Base-by-base conservation (phyloP, 179 eudicot genomes). In the Beta corolliflora region DNA sequence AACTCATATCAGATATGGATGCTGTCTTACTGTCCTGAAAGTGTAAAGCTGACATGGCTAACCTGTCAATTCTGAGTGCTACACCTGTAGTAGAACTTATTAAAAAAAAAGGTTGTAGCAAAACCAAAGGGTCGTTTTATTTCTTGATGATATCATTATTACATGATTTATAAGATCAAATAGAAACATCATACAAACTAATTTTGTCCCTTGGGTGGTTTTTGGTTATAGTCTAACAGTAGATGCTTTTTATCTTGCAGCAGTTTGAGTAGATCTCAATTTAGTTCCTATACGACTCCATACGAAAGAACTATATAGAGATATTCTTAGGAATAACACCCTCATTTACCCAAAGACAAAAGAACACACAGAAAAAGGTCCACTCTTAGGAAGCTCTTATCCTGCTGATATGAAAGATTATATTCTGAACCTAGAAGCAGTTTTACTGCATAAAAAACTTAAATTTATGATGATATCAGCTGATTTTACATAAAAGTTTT, bases 41-140 rank as follows among this genome's bases (percentile, higher is more conserved):
- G 77, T 75, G 77, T 75, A 56, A 75, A 31, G 56, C 77, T 75
- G 77, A 75, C 66, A 56, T 31, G 77, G 77, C 66, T 75, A 13
- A 1, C 52, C 52, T 36, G 66, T 58, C 77, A 16, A 55, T 36
- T 56, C 52, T 7, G 50, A 75, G 77, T 21, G 77, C 66, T 56
- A 75, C 65, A 75, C 77, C 77, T 75, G 77, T 75, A 36, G 52
- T 48, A 48, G 52, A 48, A 48, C 52, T n/a, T n/a, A n/a, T 48
- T 48, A 18, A 69, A 41, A 46, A 4, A 2, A 48, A 50, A 75
- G 9, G n/a, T 73, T 2, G 36, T 16, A 75, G 36, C 50, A 18
- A 21, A 75, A 74, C 63, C 63, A 74, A 29, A 55, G 46, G 48
- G 9, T 55, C 14, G 3, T 13, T 36, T 3, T 31, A 36, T 55